Evolutionary conservation across 768 basidiomycete genomes (phyloP), one percentile per base, ranked within the genome.

Genomic region (Saitozyma podzolica): DNA sequence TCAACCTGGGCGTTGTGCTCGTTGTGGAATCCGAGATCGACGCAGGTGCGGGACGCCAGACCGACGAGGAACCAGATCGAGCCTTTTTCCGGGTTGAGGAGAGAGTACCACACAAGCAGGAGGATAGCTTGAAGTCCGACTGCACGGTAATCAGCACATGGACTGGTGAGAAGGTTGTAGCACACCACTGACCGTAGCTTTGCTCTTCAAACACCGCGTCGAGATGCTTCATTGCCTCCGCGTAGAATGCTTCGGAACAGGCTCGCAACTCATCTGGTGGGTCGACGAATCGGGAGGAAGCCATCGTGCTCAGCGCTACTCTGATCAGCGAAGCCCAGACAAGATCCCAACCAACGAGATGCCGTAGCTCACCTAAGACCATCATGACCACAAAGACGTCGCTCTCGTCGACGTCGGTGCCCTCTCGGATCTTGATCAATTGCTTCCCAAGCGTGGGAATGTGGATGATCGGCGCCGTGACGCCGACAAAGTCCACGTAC

Each of bases 311-410:
- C 19, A 80, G 61, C 0, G 80, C 80, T 78, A 5, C 29, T 29
- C 29, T 2, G 29, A 40, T 13, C 40, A 19, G 3, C 8, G 50
- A 60, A 54, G 64, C 54, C 65, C 29, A 41, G 10, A 29, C 43
- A 42, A 50, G 29, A 39, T 0, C 50, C 20, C 17, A 40, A 17
- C 6, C 40, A 41, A 51, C n/a, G 16, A 16, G 48, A 37, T 14
- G 40, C 10, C 20, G 6, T 40, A 19, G 64, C 74, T 67, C 42
- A 80, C 79, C 79, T 8, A 80, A 50, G 19, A 80, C 78, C 78
- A 80, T 80, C 67, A 79, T 70, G 40, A 80, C 78, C 37, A 80
- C 78, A 59, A 80, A 80, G 20, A 80, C 67, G 62, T 80, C 80
- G 37, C 67, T 70, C 55, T 79, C 72, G 37, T 72, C 74, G 8